Evolutionary conservation across 192 early-diverging fungal genomes (phyloP).

Genomic region (Endogone sp.): DNA sequence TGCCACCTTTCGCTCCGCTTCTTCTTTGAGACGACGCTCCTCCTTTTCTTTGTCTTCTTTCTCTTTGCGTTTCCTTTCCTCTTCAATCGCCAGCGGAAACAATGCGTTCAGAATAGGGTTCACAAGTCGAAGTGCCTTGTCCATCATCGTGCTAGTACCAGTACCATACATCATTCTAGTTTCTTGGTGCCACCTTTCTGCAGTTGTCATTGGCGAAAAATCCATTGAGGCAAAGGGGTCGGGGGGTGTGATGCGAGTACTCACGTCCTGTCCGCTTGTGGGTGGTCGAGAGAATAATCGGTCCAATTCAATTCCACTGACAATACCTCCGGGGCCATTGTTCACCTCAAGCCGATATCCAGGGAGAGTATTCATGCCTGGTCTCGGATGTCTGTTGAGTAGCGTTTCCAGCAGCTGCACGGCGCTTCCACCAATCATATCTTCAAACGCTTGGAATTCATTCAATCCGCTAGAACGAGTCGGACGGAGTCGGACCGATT

Average conservation of each 20-base stretch:
- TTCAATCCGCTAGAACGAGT: constrained; percentile 34
- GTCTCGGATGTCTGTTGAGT: constrained; percentile 27
- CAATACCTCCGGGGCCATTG: constrained; percentile 22
- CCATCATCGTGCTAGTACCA: constrained; percentile 42
- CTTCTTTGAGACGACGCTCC: constrained; percentile 47
- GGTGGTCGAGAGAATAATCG: constrained; percentile 6
- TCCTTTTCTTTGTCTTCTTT: constrained; percentile 51
- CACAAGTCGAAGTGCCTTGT: constrained; percentile 53
- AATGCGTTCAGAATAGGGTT: constrained; percentile 67
- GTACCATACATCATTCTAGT: constrained; percentile 77
- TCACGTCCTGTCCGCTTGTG: constrained; percentile 3
- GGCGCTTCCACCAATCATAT: constrained; percentile 56
- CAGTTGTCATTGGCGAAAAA: constrained; percentile 63
- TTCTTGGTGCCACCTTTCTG: constrained; percentile 87
- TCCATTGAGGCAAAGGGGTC: constrained; percentile 53
- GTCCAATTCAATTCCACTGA: constrained; percentile 33
- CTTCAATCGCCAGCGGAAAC: constrained; percentile 73
- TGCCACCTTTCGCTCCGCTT: constrained; percentile 47
- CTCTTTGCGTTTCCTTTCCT: constrained; percentile 47
- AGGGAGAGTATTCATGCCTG: constrained; percentile 10
- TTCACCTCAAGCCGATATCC: constrained; percentile 36
- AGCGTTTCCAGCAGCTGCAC: constrained; percentile 50
- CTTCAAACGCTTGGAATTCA: constrained; percentile 60
- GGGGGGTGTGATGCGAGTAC: constrained; percentile 9
- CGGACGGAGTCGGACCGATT: constrained; percentile 4